phyloP scores from a whole-genome alignment of 1,284 basidiomycete genomes.

The Abortiporus biennis region DNA sequence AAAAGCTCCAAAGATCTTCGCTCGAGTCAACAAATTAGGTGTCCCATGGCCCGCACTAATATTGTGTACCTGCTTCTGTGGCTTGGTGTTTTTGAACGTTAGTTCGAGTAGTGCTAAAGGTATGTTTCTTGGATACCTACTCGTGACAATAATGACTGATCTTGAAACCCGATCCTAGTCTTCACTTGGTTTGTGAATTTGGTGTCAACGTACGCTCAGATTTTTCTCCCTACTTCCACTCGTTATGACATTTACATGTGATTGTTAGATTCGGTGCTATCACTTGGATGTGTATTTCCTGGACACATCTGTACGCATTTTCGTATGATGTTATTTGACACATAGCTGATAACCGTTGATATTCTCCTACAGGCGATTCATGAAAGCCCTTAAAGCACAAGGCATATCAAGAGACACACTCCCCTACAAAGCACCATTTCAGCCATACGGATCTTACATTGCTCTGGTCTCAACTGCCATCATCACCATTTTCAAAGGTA shows the following conservation, averaged over 20 bases:
- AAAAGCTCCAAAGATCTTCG: conserved; percentile 61
- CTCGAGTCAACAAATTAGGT: conserved; percentile 35
- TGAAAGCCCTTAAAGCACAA: conserved; percentile 63
- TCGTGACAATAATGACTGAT: neutral
- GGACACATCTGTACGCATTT: conserved; percentile 53
- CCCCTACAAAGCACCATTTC: conserved; percentile 66
- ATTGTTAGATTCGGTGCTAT: conserved; percentile 52
- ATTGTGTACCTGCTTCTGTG: conserved; percentile 53
- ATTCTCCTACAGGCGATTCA: conserved; percentile 45
- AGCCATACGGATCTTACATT: conserved; percentile 59
- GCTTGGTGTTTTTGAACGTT: conserved; percentile 59
- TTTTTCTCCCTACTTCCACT: no score
- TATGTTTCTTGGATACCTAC: no score
- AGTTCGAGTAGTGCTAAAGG: conserved; percentile 46
- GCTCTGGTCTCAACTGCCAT: conserved; percentile 51
- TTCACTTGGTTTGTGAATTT: conserved; percentile 72
- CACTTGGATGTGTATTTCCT: conserved; percentile 70
- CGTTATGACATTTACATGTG: conserved; percentile 41
- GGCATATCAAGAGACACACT: conserved; percentile 57
- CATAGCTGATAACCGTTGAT: conserved; percentile 4
- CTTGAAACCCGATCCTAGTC: conserved; percentile 27
- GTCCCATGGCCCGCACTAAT: conserved; percentile 33
- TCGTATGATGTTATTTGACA: neutral
- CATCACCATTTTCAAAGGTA: conserved; percentile 60
- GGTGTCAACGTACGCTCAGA: conserved; percentile 27